Conservation (phyloP, 768 basidiomycete genomes). For the Suillus spraguei region DNA sequence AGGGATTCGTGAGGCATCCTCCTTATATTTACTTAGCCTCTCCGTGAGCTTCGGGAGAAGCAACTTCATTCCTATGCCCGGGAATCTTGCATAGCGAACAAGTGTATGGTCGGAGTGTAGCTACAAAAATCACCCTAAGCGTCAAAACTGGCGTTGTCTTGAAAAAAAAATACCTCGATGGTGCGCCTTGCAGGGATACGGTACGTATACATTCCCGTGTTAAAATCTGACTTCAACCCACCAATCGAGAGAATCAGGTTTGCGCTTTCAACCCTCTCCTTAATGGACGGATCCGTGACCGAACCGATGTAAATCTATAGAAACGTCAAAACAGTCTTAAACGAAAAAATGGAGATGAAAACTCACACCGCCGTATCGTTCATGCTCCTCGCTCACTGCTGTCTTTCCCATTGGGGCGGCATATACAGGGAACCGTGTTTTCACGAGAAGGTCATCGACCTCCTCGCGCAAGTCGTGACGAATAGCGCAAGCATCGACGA, state of each 20-base stretch:
- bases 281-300: conserved; percentile 65
- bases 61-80: conserved; percentile 73
- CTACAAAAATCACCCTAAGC: conserved; percentile 37
- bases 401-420: conserved; percentile 84
- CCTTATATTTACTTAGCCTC: conserved; percentile 46
- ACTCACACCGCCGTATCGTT: conserved; percentile 80
- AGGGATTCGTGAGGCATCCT: conserved; percentile 40
- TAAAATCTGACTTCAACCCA: conserved; percentile 74
- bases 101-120: conserved; percentile 75
- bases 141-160: background rate
- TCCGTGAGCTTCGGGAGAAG: conserved; percentile 73
- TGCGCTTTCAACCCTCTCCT: conserved; percentile 71
- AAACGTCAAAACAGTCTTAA: conserved; percentile 7
- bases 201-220: conserved; percentile 87
- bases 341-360: background rate
- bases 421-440: conserved; percentile 75
- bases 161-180: conserved; percentile 54
- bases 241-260: conserved; percentile 80
- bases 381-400: conserved; percentile 66
- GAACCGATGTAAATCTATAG: conserved; percentile 75
- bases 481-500: conserved; percentile 81
- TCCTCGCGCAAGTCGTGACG: conserved; percentile 71
- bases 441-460: conserved; percentile 59
- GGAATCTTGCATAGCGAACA: conserved; percentile 65
- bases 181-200: conserved; percentile 58